Percentiles rank a stretch among this genome's conserved stretches.
Conservation (phyloP, 1,284 basidiomycete species). For the Microbotryum silenes-acaulis region DNA sequence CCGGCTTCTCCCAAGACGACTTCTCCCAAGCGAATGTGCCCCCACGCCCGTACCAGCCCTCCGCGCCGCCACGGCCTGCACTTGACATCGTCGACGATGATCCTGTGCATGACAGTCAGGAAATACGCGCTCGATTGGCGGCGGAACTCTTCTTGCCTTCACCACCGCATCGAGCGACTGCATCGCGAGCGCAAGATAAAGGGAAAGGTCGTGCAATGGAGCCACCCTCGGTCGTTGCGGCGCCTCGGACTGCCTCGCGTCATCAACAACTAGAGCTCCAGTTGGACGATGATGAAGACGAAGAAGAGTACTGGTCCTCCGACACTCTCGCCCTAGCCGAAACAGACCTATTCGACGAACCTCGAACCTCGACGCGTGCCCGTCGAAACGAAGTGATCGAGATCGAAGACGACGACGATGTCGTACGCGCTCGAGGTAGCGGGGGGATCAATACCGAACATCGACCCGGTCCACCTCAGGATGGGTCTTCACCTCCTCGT, state of each 20-base stretch:
- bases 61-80: background rate
- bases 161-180: background rate
- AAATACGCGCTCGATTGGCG: background rate
- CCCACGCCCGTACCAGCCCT: background rate
- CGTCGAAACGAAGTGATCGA: background rate
- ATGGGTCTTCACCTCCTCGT: slow-evolving; percentile 15
- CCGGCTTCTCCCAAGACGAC: background rate
- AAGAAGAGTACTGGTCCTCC: background rate
- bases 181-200: background rate
- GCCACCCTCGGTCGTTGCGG: background rate
- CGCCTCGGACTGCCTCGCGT: background rate
- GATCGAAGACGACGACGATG: slow-evolving; percentile 12
- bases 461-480: slow-evolving; percentile 11
- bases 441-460: slow-evolving; percentile 9
- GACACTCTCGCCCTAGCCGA: background rate
- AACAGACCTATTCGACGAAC: slow-evolving; percentile 5
- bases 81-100: background rate
- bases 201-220: slow-evolving; percentile 3
- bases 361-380: no score
- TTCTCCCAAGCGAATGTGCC: no score
- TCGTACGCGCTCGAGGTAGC: background rate
- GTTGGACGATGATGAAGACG: slow-evolving; percentile 2
- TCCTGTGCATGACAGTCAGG: background rate
- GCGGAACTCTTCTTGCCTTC: background rate
- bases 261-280: background rate